These are phyloP conservation scores for Trichosporon coremiiforme DNA, from an alignment of 1,284 basidiomycete genomes.

Conservation along the genomic window DNA sequence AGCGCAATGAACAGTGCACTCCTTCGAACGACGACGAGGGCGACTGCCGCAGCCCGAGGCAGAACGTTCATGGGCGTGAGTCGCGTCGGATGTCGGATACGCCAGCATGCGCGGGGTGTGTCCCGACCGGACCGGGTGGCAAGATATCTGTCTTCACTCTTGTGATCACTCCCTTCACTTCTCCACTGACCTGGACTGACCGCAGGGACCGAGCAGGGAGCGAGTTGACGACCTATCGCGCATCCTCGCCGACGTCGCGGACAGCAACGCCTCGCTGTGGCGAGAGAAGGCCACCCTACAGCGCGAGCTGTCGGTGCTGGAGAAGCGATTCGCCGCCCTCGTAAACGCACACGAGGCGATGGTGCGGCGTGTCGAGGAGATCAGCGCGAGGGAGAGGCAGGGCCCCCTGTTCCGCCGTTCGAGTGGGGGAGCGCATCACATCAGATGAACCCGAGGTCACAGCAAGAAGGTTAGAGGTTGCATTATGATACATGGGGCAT, in stretches of 20 bases:
- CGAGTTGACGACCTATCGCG: not conserved
- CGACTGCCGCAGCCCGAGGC: not conserved
- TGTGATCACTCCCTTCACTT: too few relatives aligned
- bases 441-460: not conserved
- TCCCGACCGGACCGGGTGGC: too few relatives aligned
- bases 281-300: not conserved
- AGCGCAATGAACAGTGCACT: not conserved
- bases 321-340: not conserved
- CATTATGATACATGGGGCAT: slow-evolving; percentile 6
- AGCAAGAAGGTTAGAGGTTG: not conserved
- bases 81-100: too few relatives aligned
- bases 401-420: not conserved
- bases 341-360: not conserved
- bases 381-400: not conserved
- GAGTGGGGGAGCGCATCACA: not conserved
- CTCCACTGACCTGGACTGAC: too few relatives aligned
- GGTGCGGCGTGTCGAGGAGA: not conserved
- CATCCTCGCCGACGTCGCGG: slow-evolving; percentile 6
- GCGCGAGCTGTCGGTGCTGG: not conserved
- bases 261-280: slow-evolving; percentile 4
- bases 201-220: not conserved
- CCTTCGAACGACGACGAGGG: not conserved
- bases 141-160: too few relatives aligned
- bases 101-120: too few relatives aligned
- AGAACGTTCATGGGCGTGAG: too few relatives aligned